phyloP scores from a whole-genome alignment of 352 stramenopile genomes.

The Peronospora farinosa region DNA sequence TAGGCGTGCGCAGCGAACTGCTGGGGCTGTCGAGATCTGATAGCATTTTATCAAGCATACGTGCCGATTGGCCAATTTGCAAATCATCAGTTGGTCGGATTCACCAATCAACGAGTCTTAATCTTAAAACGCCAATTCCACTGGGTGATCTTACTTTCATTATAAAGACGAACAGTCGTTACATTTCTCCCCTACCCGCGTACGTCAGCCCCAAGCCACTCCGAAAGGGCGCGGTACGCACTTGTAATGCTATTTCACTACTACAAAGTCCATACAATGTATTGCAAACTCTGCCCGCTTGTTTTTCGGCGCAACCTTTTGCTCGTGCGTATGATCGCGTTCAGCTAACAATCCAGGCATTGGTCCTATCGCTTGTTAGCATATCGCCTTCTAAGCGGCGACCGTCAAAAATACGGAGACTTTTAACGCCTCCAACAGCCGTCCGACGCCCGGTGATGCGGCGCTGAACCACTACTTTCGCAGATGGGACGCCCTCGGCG shows the following conservation, averaged over 20 bases:
- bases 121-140: conserved; percentile 19
- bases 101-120: conserved; percentile 20
- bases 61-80: conserved; percentile 18
- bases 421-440: conserved; percentile 7
- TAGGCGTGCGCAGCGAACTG: too few species aligned
- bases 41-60: conserved; percentile 17
- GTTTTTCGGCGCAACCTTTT: background rate
- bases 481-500: conserved; percentile 22
- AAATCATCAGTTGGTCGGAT: conserved; percentile 8
- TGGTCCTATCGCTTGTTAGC: too few species aligned
- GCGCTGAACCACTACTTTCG: conserved; percentile 9
- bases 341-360: background rate
- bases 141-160: conserved; percentile 1
- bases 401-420: conserved; percentile 13
- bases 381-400: conserved; percentile 5
- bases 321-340: conserved; percentile 7
- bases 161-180: conserved; percentile 15
- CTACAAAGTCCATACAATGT: background rate
- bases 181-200: conserved; percentile 13
- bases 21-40: too few species aligned
- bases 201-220: conserved; percentile 16
- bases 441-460: conserved; percentile 2
- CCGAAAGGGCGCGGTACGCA: background rate
- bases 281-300: background rate
- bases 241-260: conserved; percentile 13